Evolutionary conservation across 768 basidiomycete genomes (phyloP), one percentile per base, ranked within the genome.

Genomic region (Kwoniella dejecticola): DNA sequence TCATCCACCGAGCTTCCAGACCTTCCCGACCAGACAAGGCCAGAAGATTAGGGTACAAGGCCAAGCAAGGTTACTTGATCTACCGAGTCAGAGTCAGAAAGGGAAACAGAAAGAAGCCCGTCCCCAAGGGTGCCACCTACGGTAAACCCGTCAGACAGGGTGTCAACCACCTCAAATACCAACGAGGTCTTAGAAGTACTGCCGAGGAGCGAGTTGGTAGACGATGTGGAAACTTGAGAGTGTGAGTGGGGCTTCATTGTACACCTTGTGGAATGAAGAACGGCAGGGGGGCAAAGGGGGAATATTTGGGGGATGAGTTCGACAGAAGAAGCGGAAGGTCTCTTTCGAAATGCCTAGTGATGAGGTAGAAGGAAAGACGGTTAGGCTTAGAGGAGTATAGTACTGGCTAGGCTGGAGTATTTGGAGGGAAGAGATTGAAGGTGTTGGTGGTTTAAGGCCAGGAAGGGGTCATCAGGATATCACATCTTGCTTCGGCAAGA

Each of bases 1-100:
- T 99, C 70, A 90, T 97, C 79, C 95, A 98, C 84, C 90, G 96
- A 73, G 95, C 94, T 46, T 93, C 94, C 67, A 90, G 95, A 64
- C 95, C 96, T 47, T 97, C 95, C 47, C 90, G 96, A 77, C 96
- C 96, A 57, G 96, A 99, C 84, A 99, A 97, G 85, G 96, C 96
- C 66, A 90, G 96, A 79, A 88, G 94, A 69, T 84, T 99, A 65
- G 96, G 96, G 49, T 99, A 98, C 88, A 99, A 97, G 84, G 93
- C 96, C 80, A 99, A 99, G 86, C 96, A 99, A 82, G 96, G 96
- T 74, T 99, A 92, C 79, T 89, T 98, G 68, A 82, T 99, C 83
- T 99, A 99, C 84, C 91, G 96, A 75, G 83, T 99, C 74, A 90
- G 96, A 70, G 95, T 99, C 68, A 88, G 96, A 75, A 87, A 94